phyloP scores from a whole-genome alignment of 768 basidiomycete species.

The Lepiota brunneoincarnata region DNA sequence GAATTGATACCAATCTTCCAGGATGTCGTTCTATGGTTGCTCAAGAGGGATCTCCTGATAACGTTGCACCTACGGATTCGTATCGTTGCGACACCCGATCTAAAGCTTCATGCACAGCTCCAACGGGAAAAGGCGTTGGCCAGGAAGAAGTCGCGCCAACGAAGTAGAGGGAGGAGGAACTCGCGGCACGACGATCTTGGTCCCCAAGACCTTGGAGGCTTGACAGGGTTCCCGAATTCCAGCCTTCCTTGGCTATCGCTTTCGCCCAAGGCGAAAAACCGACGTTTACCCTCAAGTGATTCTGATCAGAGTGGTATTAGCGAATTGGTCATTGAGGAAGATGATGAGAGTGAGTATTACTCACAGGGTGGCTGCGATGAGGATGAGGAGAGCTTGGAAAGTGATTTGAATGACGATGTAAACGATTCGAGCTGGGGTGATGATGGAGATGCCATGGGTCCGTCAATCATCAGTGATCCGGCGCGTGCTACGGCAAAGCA shows the following conservation, averaged over 20 bases:
- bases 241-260: conserved; percentile 48
- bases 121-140: conserved; percentile 37
- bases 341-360: conserved; percentile 33
- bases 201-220: conserved; percentile 11
- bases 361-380: conserved; percentile 10
- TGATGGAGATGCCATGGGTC: conserved; percentile 42
- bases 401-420: conserved; percentile 30
- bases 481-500: conserved; percentile 77
- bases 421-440: conserved; percentile 46
- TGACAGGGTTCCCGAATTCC: conserved; percentile 13
- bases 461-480: conserved; percentile 81
- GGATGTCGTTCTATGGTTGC: conserved; percentile 87
- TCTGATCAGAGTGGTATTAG: conserved; percentile 39
- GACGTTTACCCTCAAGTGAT: conserved; percentile 45
- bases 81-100: conserved; percentile 69
- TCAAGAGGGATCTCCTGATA: conserved; percentile 81
- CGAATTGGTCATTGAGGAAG: conserved; percentile 35
- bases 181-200: conserved; percentile 16
- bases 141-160: conserved; percentile 18
- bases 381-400: conserved; percentile 26
- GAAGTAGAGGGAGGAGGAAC: conserved; percentile 17
- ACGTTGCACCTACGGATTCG: conserved; percentile 85
- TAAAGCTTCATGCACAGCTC: conserved; percentile 70
- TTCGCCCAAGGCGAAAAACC: conserved; percentile 41
- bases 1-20: conserved; percentile 69